Evolutionary conservation across 371 early-diverging fungal genomes (phyloP), one percentile per base, ranked within the genome.

Genomic region (Choanephora cucurbitarum): DNA sequence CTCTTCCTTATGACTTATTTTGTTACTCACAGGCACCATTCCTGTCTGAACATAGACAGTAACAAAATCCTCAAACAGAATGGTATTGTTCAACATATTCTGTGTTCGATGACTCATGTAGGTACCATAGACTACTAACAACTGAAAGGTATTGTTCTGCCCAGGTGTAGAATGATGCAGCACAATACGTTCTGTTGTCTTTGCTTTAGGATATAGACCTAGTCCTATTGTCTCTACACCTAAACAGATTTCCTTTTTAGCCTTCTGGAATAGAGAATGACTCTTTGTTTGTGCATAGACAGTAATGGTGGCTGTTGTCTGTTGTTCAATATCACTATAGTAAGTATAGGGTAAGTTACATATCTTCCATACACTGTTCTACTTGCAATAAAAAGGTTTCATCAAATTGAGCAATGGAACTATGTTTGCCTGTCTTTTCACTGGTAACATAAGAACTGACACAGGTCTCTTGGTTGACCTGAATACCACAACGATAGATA

Each of bases 381-480:
- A 58, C 50, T 64, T 67, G 47, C 71, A 71, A 67, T 59, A 71
- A 22, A 47, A 71, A 71, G 14, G 67, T 67, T 45, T 71, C 71
- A 46, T 71, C 71, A 52, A 71, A 71, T 19, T 64, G 64, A 15
- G 64, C 65, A 47, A 60, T 57, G 1, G 62, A 52, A 24, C 64
- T 52, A 40, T 64, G 55, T 40, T 64, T 71, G 21, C 71, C 71
- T 3, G 57, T 57, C 43, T 67, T 67, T 41, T 58, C 64, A 44
- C 59, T 59, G 0, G 57, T 47, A 13, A 54, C 60, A 47, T 48
- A 52, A 5, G 64, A 57, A 44, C 67, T 67, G 13, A 55, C 31
- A 31, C 64, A 64, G 0, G 58, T 60, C 19, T 64, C 64, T 21
- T 67, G 64, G 31, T 71, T 67, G 9, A 71, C 62, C 31, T 71